phyloP scores from a whole-genome alignment of 495 filamentous ascomycete genomes.

The Penicillium ochrochloron region DNA sequence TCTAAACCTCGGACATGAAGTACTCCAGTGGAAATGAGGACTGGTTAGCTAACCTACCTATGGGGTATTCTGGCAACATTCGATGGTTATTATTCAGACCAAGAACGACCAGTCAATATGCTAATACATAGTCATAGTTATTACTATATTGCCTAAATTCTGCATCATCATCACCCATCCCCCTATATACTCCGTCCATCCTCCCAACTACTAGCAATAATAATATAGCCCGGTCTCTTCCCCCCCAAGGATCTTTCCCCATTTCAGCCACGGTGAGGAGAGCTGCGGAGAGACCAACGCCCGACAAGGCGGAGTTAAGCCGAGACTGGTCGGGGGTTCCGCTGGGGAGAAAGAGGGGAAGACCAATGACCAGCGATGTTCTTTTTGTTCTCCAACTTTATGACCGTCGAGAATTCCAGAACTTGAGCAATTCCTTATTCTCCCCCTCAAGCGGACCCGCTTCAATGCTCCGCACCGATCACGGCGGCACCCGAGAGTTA shows the following conservation, averaged over 20 bases:
- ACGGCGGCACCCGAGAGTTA: constrained; percentile 24
- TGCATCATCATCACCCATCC: not conserved
- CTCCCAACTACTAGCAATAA: too few relatives aligned
- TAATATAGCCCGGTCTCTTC: not conserved
- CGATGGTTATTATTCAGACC: not conserved
- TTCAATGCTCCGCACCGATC: constrained; percentile 27
- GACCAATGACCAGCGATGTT: constrained; percentile 5
- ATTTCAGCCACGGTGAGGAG: constrained; percentile 13
- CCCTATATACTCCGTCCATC: too few relatives aligned
- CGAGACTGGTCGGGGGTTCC: constrained; percentile 10
- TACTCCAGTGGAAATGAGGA: not conserved
- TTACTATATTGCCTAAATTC: not conserved
- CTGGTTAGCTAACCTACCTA: too few relatives aligned
- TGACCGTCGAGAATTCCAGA: constrained; percentile 7
- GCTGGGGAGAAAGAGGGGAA: constrained; percentile 8
- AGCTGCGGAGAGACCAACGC: constrained; percentile 18
- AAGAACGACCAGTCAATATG: not conserved
- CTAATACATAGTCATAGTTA: too few relatives aligned
- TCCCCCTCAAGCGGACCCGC: constrained; percentile 12
- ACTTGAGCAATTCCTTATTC: not conserved
- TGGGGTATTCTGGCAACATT: not conserved
- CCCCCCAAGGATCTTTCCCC: constrained; percentile 10
- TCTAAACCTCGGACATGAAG: not conserved
- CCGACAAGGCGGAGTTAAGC: constrained; percentile 23
- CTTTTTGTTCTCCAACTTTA: constrained; percentile 29